Evolutionary conservation across 108 stramenopile genomes (phyloP).

Genomic region (Cylindrotheca closterium): DNA sequence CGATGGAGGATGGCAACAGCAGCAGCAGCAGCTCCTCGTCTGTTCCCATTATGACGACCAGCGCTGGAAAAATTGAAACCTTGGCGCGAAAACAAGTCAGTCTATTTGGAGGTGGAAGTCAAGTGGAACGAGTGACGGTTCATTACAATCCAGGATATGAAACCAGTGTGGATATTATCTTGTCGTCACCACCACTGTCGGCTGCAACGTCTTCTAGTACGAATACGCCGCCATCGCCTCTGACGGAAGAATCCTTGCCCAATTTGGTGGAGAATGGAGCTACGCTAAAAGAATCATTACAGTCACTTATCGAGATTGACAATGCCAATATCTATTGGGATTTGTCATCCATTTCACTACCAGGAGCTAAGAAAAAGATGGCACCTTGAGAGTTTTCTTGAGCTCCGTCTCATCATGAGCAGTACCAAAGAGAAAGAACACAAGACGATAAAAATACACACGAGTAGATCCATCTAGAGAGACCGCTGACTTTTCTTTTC

Average conservation of each 20-base stretch:
- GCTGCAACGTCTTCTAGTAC: too few species aligned
- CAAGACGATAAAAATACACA: too few species aligned
- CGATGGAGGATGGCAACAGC: too few species aligned
- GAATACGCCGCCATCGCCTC: neutral
- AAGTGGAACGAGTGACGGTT: neutral
- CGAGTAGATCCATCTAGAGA: too few species aligned
- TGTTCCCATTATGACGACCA: neutral
- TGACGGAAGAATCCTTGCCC: neutral
- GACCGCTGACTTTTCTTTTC: too few species aligned
- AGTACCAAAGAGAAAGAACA: too few species aligned
- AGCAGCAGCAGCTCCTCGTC: neutral
- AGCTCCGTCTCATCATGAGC: too few species aligned
- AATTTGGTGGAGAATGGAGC: neutral
- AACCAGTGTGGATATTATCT: neutral
- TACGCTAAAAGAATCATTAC: neutral
- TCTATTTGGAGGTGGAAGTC: neutral
- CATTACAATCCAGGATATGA: neutral
- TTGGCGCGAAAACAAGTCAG: neutral
- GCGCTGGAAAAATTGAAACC: neutral
- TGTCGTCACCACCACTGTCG: neutral
- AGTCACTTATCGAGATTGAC: neutral
- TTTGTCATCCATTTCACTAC: too few species aligned
- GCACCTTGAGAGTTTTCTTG: too few species aligned
- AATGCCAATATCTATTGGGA: conserved; percentile 1
- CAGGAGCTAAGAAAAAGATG: too few species aligned